Conservation (phyloP, 1,139 yeast species). For the Nematodospora anomalae region DNA sequence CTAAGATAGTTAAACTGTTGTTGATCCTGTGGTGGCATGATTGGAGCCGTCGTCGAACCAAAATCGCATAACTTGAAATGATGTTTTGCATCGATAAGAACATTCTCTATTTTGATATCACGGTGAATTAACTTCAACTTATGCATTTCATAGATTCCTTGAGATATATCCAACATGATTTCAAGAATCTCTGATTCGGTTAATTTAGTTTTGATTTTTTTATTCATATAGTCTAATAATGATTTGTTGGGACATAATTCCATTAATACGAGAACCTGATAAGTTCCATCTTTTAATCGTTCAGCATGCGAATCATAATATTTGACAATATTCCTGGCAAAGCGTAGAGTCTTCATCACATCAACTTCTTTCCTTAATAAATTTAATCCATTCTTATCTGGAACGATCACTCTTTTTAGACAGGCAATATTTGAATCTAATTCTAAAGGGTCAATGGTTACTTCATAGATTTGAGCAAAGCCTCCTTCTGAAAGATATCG, state of each 20-base stretch:
- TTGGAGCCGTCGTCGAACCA: constrained; percentile 65
- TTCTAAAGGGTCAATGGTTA: constrained; percentile 45
- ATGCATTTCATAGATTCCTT: constrained; percentile 77
- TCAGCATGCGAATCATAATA: constrained; percentile 81
- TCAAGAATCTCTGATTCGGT: constrained; percentile 61
- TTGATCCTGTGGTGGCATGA: constrained; percentile 63
- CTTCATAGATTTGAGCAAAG: constrained; percentile 60
- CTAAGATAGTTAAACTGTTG: constrained; percentile 61
- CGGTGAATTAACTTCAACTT: constrained; percentile 61
- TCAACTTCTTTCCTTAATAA: constrained; percentile 73
- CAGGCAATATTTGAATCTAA: constrained; percentile 52
- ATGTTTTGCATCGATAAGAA: constrained; percentile 55
- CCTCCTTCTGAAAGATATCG: constrained; percentile 50
- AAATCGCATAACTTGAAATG: constrained; percentile 73
- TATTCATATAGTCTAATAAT: constrained; percentile 72
- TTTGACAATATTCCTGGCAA: constrained; percentile 58
- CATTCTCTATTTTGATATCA: constrained; percentile 80
- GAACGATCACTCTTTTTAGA: constrained; percentile 71
- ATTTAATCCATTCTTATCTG: constrained; percentile 66
- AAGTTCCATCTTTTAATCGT: constrained; percentile 52
- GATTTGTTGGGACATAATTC: constrained; percentile 75
- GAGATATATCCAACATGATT: constrained; percentile 65
- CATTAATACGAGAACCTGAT: constrained; percentile 77
- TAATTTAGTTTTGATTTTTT: constrained; percentile 62
- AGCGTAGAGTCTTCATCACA: constrained; percentile 69